A percentile compares a stretch with the other conserved stretches of the same genome.
Evolutionary conservation across 345 rosid genomes (phyloP).

Genomic region (Cardiospermum halicacabum): DNA sequence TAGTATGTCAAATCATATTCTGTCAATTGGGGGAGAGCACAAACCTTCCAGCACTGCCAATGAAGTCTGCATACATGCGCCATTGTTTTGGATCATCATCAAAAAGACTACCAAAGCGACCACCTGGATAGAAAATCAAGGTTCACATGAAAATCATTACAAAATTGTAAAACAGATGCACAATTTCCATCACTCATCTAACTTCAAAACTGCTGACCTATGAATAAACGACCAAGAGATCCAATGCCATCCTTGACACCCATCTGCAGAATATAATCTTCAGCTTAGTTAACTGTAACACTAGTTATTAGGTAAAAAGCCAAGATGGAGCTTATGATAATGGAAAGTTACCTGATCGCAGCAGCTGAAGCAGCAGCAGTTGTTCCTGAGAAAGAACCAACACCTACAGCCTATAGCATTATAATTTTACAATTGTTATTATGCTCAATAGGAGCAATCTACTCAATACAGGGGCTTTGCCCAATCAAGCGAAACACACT

Average conservation of each 20-base stretch:
- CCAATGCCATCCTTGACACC: constrained; percentile 99
- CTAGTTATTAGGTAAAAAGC: constrained; percentile 1
- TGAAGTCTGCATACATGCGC: constrained; percentile 99
- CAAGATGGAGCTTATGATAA: neutral
- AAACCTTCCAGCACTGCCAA: constrained; percentile 97
- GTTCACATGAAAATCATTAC: no score
- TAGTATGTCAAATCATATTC: constrained; percentile 9
- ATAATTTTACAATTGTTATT: constrained; percentile 1
- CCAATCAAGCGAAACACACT: neutral
- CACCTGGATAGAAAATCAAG: constrained; percentile 52
- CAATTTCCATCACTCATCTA: constrained; percentile 8
- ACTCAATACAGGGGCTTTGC: neutral
- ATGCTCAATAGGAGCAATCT: neutral
- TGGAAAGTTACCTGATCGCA: constrained; percentile 63
- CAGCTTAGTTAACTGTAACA: constrained; percentile 17
- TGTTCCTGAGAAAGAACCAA: constrained; percentile 84
- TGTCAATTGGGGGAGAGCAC: constrained; percentile 14
- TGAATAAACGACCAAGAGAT: constrained; percentile 85
- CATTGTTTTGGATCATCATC: constrained; percentile 98
- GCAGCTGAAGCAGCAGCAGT: constrained; percentile 93
- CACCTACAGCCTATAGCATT: constrained; percentile 78
- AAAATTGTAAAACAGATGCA: constrained; percentile 4
- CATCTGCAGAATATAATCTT: constrained; percentile 56
- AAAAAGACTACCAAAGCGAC: constrained; percentile 82
- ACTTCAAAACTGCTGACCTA: constrained; percentile 50